These are phyloP conservation scores for Neurospora africana DNA, from an alignment of 495 filamentous ascomycete species.

Conservation along the genomic window DNA sequence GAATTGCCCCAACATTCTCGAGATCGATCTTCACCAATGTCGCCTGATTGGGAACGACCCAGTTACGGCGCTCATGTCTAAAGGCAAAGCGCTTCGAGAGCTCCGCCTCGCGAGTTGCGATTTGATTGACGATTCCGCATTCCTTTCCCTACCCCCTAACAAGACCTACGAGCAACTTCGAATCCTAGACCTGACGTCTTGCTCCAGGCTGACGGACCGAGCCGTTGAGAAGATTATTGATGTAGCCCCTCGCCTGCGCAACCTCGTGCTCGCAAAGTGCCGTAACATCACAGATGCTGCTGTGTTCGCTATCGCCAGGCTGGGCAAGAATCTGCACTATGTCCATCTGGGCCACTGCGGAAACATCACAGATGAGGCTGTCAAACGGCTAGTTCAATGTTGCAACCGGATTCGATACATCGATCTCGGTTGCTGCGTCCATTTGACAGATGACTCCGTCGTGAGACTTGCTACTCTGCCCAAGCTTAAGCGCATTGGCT, in stretches of 20 bases:
- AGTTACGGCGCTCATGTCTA: constrained; percentile 63
- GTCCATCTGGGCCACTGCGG: constrained; percentile 91
- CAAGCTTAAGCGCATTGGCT: constrained; percentile 84
- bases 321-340: constrained; percentile 94
- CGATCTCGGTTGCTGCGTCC: constrained; percentile 88
- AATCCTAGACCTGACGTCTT: constrained; percentile 89
- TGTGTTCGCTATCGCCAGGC: constrained; percentile 73
- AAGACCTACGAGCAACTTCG: constrained; percentile 73
- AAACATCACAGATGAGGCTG: constrained; percentile 77
- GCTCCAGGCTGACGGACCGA: constrained; percentile 68
- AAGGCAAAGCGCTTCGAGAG: constrained; percentile 74
- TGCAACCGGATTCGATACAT: constrained; percentile 98
- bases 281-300: constrained; percentile 81
- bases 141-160: constrained; percentile 63
- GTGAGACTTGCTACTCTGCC: constrained; percentile 74
- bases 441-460: constrained; percentile 82
- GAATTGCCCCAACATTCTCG: constrained; percentile 82
- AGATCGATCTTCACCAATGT: constrained; percentile 92
- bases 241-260: constrained; percentile 78
- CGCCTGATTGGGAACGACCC: constrained; percentile 67
- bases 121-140: constrained; percentile 73
- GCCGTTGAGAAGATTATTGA: constrained; percentile 79
- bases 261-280: constrained; percentile 91
- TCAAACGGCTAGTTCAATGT: constrained; percentile 66
- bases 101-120: constrained; percentile 76